Evolutionary conservation across 2,329 filamentous ascomycete genomes (phyloP).

Genomic region (Colletotrichum truncatum): DNA sequence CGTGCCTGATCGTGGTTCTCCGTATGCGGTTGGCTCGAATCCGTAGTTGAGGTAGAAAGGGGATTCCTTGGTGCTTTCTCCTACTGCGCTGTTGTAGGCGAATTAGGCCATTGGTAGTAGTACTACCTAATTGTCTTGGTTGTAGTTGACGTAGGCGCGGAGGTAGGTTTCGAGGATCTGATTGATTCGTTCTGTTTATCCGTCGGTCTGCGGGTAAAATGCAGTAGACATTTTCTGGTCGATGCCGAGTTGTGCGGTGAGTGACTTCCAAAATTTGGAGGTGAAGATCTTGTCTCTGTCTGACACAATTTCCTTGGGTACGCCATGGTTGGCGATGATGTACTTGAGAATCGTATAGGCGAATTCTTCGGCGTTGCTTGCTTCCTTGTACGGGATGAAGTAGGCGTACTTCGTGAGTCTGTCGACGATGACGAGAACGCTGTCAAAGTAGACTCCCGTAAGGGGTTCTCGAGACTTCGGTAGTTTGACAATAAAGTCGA

Average conservation of each 20-base stretch:
- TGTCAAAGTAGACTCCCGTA: neutral
- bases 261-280: neutral
- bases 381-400: neutral
- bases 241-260: neutral
- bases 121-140: no score
- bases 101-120: no score
- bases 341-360: neutral
- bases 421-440: neutral
- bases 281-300: neutral
- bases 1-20: neutral
- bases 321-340: neutral
- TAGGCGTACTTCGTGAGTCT: neutral
- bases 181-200: neutral
- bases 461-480: neutral
- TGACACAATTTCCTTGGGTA: neutral
- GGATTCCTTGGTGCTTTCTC: constrained; percentile 1
- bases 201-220: neutral
- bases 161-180: neutral
- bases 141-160: neutral
- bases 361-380: neutral
- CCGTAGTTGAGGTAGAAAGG: constrained; percentile 2
- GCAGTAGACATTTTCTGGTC: neutral
- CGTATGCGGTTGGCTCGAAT: neutral
- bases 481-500: no score
- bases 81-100: no score